Evolutionary conservation across 2,329 filamentous ascomycete species (phyloP).

Genomic region (Aspergillus aculeatus): DNA sequence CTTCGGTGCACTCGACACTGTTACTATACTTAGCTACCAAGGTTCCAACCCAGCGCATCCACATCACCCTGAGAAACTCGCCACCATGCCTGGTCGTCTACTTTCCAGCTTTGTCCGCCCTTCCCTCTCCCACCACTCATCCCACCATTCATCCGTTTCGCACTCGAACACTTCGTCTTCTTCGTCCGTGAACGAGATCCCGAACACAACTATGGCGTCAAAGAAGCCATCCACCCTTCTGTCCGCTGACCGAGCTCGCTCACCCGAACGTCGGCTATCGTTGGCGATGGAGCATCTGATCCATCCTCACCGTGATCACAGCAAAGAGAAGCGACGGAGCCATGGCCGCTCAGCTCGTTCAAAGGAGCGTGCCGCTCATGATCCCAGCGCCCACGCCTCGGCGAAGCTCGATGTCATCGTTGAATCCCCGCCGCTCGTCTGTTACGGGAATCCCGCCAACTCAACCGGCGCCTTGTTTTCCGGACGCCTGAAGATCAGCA

Average conservation of each 20-base stretch:
- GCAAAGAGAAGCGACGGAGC: conserved; percentile 44
- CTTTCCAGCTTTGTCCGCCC: conserved; percentile 41
- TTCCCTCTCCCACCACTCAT: conserved; percentile 31
- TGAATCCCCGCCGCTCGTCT: conserved; percentile 82
- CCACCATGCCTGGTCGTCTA: conserved; percentile 42
- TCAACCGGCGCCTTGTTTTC: conserved; percentile 85
- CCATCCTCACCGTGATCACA: conserved; percentile 41
- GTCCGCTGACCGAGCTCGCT: conserved; percentile 32
- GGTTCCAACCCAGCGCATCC: background rate
- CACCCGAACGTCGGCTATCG: conserved; percentile 42
- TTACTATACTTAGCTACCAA: background rate
- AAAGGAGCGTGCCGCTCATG: conserved; percentile 35
- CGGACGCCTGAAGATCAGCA: conserved; percentile 72
- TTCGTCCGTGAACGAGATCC: conserved; percentile 39
- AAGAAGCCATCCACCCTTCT: conserved; percentile 29
- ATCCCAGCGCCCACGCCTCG: conserved; percentile 37
- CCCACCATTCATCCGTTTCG: conserved; percentile 13
- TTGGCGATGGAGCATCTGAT: conserved; percentile 46
- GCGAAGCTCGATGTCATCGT: conserved; percentile 63
- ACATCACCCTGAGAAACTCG: background rate
- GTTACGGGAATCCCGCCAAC: conserved; percentile 71
- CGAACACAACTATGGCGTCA: conserved; percentile 15
- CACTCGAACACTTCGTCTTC: conserved; percentile 39
- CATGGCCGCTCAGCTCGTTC: conserved; percentile 36
- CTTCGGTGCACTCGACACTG: background rate